Base-by-base conservation (phyloP, 2,329 filamentous ascomycete genomes). In the Lecanoromycetidae sp. region DNA sequence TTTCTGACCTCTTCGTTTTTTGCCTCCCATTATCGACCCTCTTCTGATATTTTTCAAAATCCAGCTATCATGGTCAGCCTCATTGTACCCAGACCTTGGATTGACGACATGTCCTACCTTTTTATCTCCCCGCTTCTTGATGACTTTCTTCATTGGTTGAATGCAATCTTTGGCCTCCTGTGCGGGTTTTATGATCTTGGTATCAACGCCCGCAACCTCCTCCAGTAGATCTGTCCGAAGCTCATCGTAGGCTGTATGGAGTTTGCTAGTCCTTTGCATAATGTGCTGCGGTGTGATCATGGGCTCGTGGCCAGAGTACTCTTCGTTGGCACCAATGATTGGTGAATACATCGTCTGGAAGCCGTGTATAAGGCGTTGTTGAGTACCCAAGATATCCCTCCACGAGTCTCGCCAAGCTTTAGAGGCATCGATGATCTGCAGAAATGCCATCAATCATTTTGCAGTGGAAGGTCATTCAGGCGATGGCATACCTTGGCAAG, bases 41-140 rank as follows among this genome's bases (percentile, higher is more conserved):
- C 56, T 80, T 76, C 61, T 85, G 79, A 55, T 80, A 80, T 56
- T 83, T 77, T 64, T 94, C 87, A 59, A 80, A 91, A 61, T 93
- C 87, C 50, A 88, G 62, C 73, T 80, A 55, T n/a, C 17, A 32
- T 35, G 5, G 26, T 53, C 29, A 50, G 50, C 42, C 26, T n/a
- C 5, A 9, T n/a, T 5, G n/a, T 27, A 7, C 19, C 10, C 15
- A 23, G 19, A 38, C 20, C 20, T 17, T 6, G 30, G 19, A 20
- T 13, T 8, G 19, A 49, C 55, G 7, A 19, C 20, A 17, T 15
- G 10, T 34, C 59, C 8, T 50, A 75, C 73, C 66, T 86, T 81
- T 65, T 80, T 84, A 57, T 88, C 84, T 60, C 91, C 84, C 38
- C 87, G 72, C 63, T 86, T 87, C 66, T 90, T 91, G 58, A 93